Base-by-base conservation (phyloP, 2,329 filamentous ascomycete species). In the Beauveria rudraprayagi region DNA sequence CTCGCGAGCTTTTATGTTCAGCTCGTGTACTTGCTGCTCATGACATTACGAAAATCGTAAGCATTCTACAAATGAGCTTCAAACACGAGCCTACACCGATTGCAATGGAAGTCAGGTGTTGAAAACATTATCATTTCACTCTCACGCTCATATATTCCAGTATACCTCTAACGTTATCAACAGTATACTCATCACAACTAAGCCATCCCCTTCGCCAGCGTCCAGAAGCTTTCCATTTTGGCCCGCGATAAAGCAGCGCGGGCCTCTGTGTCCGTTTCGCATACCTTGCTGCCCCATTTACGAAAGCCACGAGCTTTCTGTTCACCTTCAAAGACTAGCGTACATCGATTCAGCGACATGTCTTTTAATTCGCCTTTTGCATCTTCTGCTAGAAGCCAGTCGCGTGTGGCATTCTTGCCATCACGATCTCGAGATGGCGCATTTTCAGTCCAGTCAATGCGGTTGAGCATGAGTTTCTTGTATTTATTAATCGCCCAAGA, bases 211-310 rank as follows among this genome's bases (percentile, higher is more conserved):
- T 95, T 96, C 0, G 92, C 93, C 67, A 94, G 76, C 10, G 88
- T 88, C 94, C 94, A 99, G 70, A 99, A 93, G 68, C 89, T 96
- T 68, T 97, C 93, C 83, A 97, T 90, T 79, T 96, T 97, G 6
- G 86, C 85, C 66, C 91, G 83, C 14, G 85, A 77, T 64, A 99
- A 75, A 24, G 87, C 81, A 67, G 96, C 91, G 71, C 90, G 88
- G 5, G 93, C 94, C 70, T 95, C 90, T 11, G 87, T 83, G 72
- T 99, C 94, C 2, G 90, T 93, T 75, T 97, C 94, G 73, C 92
- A 96, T n/a, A 94, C 86, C 71, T 91, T 89, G 64, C 87, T 92
- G 3, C 89, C 83, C 90, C 93, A 97, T 70, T 91, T 92, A 66
- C 89, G 86, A 72, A 97, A 99, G 0, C 81, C 84, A 55, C 90